phyloP scores from a whole-genome alignment of 768 basidiomycete species.

The Russula ochroleuca region DNA sequence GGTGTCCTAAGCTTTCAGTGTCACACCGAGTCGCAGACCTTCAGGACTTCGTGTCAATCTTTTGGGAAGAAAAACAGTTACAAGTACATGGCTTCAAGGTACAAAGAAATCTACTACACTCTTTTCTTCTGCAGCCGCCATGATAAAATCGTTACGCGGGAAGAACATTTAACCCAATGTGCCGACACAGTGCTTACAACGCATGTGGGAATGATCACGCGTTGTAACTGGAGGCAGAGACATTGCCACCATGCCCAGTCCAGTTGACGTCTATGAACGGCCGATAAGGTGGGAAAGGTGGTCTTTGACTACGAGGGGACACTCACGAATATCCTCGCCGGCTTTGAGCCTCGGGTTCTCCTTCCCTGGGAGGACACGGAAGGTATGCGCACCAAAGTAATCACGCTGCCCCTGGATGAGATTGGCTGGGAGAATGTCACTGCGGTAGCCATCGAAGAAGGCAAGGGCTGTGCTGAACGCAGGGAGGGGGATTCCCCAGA shows the following conservation, averaged over 20 bases:
- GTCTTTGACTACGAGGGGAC: not conserved
- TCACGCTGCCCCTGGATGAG: conserved; percentile 97
- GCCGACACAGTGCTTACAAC: not conserved
- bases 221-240: conserved; percentile 83
- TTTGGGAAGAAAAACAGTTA: not conserved
- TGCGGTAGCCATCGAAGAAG: conserved; percentile 99
- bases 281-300: conserved; percentile 15
- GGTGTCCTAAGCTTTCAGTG: not conserved
- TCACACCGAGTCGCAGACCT: not conserved
- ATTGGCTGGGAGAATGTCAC: conserved; percentile 91
- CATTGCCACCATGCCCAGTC: conserved; percentile 96
- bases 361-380: conserved; percentile 88
- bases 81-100: conserved; percentile 9
- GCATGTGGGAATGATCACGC: conserved; percentile 41
- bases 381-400: conserved; percentile 99
- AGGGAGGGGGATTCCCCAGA: conserved; percentile 97
- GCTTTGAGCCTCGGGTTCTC: conserved; percentile 78
- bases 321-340: conserved; percentile 85
- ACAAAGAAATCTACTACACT: conserved; percentile 17
- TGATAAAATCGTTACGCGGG: not conserved
- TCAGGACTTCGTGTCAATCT: conserved; percentile 1
- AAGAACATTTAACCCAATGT: conserved; percentile 7
- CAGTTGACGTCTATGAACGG: conserved; percentile 83
- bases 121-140: conserved; percentile 2
- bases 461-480: conserved; percentile 98